phyloP scores from a whole-genome alignment of 148 eudicot genomes.

The Rhododendron mucronatum region DNA sequence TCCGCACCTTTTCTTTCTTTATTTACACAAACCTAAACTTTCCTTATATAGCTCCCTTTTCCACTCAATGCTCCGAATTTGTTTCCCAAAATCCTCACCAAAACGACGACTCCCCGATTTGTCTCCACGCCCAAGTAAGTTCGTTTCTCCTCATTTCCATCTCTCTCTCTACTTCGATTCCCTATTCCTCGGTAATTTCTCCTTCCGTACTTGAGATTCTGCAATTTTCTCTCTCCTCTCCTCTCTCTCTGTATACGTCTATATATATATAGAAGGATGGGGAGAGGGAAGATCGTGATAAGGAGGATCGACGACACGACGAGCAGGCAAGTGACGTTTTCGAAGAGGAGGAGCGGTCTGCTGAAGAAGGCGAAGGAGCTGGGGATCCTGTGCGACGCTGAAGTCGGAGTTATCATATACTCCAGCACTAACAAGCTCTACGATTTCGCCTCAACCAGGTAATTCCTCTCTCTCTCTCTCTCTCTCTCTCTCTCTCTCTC shows the following conservation, averaged over 20 bases:
- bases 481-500: not conserved
- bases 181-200: not conserved
- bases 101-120: slow-evolving; percentile 9
- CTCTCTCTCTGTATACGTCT: not conserved
- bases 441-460: slow-evolving; percentile 54
- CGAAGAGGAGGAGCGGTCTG: slow-evolving; percentile 53
- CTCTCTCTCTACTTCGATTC: slow-evolving; percentile 11
- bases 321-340: slow-evolving; percentile 61
- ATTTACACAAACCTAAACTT: not conserved
- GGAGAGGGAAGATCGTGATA: slow-evolving; percentile 61
- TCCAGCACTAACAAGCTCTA: slow-evolving; percentile 57
- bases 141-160: not conserved
- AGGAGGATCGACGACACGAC: slow-evolving; percentile 61
- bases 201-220: not conserved
- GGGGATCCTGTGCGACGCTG: slow-evolving; percentile 58
- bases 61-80: not conserved
- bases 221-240: not conserved
- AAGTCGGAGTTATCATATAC: slow-evolving; percentile 56
- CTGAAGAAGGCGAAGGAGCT: slow-evolving; percentile 59
- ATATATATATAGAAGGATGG: slow-evolving; percentile 21
- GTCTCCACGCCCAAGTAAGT: not conserved
- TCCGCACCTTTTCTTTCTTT: not conserved
- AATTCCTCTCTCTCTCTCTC: not conserved
- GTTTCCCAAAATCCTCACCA: slow-evolving; percentile 5
- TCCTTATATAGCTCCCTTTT: not conserved